Base-by-base conservation (phyloP, 2,329 filamentous ascomycete genomes). In the Neonectria magnoliae region DNA sequence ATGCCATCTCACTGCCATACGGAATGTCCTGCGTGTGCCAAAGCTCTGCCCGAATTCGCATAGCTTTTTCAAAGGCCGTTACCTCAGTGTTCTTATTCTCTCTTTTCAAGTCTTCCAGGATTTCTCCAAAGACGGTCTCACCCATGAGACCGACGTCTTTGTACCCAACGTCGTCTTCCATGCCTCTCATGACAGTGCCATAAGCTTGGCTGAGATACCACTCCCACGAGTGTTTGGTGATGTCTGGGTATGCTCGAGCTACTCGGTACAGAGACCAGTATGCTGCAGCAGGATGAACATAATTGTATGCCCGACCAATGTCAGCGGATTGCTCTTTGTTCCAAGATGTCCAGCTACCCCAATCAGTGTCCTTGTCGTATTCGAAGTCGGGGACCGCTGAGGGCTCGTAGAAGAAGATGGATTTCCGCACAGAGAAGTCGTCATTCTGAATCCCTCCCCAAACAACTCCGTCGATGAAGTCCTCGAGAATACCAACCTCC, bases 1-100 rank as follows among this genome's bases (percentile, higher is more conserved):
- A 90, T 0, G 86, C 83, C 85, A 87, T 87, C 72, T 89, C 87
- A 55, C 85, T 88, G 0, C 86, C 87, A 64, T 83, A 90, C 0
- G 87, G 87, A 5, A 85, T 83, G 8, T 80, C 79, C 56, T 84
- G 76, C 0, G 76, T 76, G n/a, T 84, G 74, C 87, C 87, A 90
- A 1, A 76, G 70, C 3, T 79, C 65, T 1, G 86, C 84, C 1
- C 87, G 81, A 4, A 73, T 74, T 14, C 78, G 79, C 86, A 89
- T 88, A 0, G 77, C 75, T 0, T 72, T 69, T 50, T 82, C 80
- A 3, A 88, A 68, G 0, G 74, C 74, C 2, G 71, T 71, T 0
- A 81, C 83, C 57, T 85, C 74, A 0, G 72, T 66, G 0, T 72
- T 78, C 64, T 81, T 76, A 0, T 79, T 79, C 70, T 89, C 87